Evolutionary conservation across 768 basidiomycete species (phyloP).

Genomic region (Pleurotus djamor): DNA sequence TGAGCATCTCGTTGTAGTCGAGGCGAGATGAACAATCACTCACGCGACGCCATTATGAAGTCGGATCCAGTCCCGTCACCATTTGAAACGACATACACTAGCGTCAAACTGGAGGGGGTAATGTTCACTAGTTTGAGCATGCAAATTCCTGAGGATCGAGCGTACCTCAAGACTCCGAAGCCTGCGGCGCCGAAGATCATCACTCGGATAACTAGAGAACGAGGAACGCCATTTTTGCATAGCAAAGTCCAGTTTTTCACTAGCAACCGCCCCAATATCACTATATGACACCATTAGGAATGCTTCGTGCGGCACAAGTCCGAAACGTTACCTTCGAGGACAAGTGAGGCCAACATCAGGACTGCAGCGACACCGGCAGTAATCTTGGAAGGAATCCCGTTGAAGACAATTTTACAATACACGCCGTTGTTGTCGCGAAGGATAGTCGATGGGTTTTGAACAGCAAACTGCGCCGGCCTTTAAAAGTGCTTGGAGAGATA

Average conservation of each 20-base stretch:
- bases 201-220: not conserved
- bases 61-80: not conserved
- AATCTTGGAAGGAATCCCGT: constrained; percentile 2
- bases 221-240: not conserved
- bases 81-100: constrained; percentile 3
- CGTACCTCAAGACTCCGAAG: not conserved
- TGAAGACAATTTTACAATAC: constrained; percentile 1
- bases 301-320: not conserved
- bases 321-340: not conserved
- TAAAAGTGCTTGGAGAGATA: not conserved
- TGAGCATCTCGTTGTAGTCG: not conserved
- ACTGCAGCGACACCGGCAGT: not conserved
- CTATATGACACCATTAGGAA: not conserved
- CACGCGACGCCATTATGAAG: constrained; percentile 4
- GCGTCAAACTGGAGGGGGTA: not conserved
- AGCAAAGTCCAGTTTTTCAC: not conserved
- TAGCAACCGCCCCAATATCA: not conserved
- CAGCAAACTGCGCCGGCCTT: not conserved
- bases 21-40: not conserved
- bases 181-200: not conserved
- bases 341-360: not conserved
- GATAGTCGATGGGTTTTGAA: not conserved
- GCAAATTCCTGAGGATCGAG: not conserved
- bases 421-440: not conserved
- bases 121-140: not conserved